Conservation (phyloP, 192 early-diverging fungal genomes). For the Coemansia sp. region DNA sequence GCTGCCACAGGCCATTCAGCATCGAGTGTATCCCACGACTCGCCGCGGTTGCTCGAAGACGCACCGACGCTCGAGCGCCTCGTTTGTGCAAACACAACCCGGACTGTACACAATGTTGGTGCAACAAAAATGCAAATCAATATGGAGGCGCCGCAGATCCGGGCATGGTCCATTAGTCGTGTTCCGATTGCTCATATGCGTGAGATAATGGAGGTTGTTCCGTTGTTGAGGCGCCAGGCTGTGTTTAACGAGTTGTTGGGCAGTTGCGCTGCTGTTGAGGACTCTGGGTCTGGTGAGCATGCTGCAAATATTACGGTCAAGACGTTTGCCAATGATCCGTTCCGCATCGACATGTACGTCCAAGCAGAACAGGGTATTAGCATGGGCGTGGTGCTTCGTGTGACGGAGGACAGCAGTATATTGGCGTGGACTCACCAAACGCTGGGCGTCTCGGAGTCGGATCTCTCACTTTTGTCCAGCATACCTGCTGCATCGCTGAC, state of each 20-base stretch:
- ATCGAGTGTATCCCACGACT: conserved; percentile 12
- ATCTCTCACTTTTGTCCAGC: conserved; percentile 17
- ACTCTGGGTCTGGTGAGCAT: not conserved
- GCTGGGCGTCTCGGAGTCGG: conserved; percentile 9
- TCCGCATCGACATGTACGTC: conserved; percentile 39
- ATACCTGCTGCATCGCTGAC: conserved; percentile 11
- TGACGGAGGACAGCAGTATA: conserved; percentile 20
- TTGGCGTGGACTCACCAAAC: conserved; percentile 37
- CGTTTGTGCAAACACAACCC: not conserved
- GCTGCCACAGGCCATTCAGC: conserved; percentile 4
- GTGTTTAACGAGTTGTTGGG: conserved; percentile 44
- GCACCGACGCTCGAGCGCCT: conserved; percentile 46
- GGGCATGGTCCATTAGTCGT: conserved; percentile 38
- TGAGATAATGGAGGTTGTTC: conserved; percentile 19
- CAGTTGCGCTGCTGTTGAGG: conserved; percentile 21
- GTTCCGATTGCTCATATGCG: conserved; percentile 27
- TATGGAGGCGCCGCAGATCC: conserved; percentile 40
- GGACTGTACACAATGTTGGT: not conserved
- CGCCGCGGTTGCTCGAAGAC: conserved; percentile 45
- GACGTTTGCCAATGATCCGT: conserved; percentile 47
- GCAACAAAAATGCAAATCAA: not conserved
- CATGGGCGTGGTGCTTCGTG: conserved; percentile 28
- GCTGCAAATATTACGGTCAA: conserved; percentile 3
- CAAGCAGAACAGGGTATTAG: not conserved
- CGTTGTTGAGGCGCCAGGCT: conserved; percentile 44